These are phyloP conservation scores for Cutaneotrichosporon dermatis DNA, from an alignment of 1,284 basidiomycete species.

Conservation along the genomic window DNA sequence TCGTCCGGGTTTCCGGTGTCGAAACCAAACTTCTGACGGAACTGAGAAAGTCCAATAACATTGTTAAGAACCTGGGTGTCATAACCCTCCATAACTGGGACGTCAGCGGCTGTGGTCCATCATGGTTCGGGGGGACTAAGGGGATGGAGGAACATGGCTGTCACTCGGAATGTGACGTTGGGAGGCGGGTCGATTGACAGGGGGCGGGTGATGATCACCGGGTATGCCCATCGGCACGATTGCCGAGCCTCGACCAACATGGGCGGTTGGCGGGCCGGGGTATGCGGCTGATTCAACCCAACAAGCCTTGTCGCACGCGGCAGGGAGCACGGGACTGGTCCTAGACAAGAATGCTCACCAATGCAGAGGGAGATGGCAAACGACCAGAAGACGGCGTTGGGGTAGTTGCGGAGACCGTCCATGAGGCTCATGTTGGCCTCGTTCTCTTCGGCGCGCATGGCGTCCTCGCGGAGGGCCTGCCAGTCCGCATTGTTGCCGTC, in stretches of 20 bases:
- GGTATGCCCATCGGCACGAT: not conserved
- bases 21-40: conserved; percentile 16
- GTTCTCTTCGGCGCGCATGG: conserved; percentile 17
- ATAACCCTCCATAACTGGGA: conserved; percentile 13
- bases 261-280: too few relatives aligned
- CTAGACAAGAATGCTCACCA: not conserved
- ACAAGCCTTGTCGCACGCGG: too few relatives aligned
- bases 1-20: conserved; percentile 1
- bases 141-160: not conserved
- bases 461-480: conserved; percentile 11
- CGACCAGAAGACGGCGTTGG: conserved; percentile 20
- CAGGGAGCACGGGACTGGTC: too few relatives aligned
- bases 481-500: not conserved
- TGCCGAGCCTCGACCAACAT: not conserved
- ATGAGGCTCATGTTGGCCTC: conserved; percentile 11
- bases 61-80: conserved; percentile 13
- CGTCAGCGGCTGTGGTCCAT: not conserved
- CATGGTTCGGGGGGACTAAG: too few relatives aligned
- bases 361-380: conserved; percentile 17
- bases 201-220: not conserved
- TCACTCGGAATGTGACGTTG: too few relatives aligned
- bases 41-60: conserved; percentile 12
- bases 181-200: too few relatives aligned
- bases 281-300: not conserved
- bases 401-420: conserved; percentile 16